Base-by-base conservation (phyloP, 1,139 yeast genomes). In the Suhomyces bokatorum region DNA sequence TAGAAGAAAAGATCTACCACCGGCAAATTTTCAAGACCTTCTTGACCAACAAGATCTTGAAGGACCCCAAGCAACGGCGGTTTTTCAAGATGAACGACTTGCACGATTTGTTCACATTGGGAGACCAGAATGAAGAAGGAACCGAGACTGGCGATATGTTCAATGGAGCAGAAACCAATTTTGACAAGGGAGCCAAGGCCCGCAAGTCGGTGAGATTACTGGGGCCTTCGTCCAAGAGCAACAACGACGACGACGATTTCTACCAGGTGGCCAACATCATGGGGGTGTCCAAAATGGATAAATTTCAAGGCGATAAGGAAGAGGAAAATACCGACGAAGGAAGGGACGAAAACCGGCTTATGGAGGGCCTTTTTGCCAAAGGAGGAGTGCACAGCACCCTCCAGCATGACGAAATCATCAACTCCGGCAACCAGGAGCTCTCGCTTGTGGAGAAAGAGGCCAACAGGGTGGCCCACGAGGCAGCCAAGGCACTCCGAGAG, bases 21-120 rank as follows among this genome's bases (percentile, higher is more conserved):
- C 78, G 99, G 27, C 99, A 93, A 64, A 93, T 93, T 34, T 95
- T 93, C 77, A 93, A 93, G 63, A 97, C 96, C 47, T 87, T 93
- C 56, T 67, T 93, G 51, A 88, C 97, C 0, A 95, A 95, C 66
- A 95, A 93, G 66, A 91, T 93, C 52, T 71, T 95, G 58, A 91
- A 90, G 54, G 99, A 93, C 59, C 99, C 99, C 0, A 91, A 91
- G 53, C 99, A 95, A 59, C 77, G 93, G 48, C 70, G 98, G 48
- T 91, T 93, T 56, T 93, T 93, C 70, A 93, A 93, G 59, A 85
- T 84, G 77, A 89, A 87, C 56, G 99, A 95, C 57, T 67, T 93
- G 41, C 95, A 91, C 56, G 98, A 93, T 64, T 69, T 93, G 46
- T 93, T 95, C 60, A 78, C 95, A 0, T 67, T 93, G 26, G 96